These are phyloP conservation scores for Neurospora tetrasperma DNA, from an alignment of 495 filamentous ascomycete species.

Conservation along the genomic window DNA sequence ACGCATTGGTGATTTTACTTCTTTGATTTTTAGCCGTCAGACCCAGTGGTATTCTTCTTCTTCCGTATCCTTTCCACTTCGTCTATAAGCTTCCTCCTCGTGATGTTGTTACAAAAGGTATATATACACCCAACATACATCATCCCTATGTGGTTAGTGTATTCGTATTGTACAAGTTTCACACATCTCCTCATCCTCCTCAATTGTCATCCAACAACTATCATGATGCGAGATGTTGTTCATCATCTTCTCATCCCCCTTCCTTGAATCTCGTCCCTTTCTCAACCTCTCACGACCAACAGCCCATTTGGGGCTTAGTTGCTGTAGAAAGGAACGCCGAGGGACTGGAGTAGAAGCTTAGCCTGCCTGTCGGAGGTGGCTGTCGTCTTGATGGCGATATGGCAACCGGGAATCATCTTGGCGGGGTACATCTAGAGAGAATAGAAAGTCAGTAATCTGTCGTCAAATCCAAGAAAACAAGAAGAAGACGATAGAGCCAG, in stretches of 20 bases:
- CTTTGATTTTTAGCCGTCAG: background rate
- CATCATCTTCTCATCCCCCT: no score
- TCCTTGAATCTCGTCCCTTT: background rate
- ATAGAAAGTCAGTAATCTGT: background rate
- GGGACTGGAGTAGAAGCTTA: conserved; percentile 66
- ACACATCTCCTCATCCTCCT: background rate
- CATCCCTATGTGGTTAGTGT: background rate
- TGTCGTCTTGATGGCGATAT: conserved; percentile 77
- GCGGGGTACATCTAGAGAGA: conserved; percentile 17
- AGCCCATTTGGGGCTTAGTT: background rate
- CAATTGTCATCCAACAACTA: background rate
- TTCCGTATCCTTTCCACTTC: background rate
- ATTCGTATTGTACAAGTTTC: conserved; percentile 1
- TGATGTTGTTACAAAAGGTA: background rate
- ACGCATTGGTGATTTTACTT: background rate
- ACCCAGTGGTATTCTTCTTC: background rate
- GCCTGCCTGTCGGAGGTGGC: conserved; percentile 87
- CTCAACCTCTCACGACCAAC: background rate
- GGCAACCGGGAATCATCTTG: conserved; percentile 80
- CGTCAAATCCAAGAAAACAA: background rate
- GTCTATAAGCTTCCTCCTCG: background rate
- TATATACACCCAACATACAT: background rate
- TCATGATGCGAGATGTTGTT: background rate
- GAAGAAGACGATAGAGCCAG: background rate
- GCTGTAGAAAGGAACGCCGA: conserved; percentile 71